These are phyloP conservation scores for Eucommia ulmoides DNA, from an alignment of 257 asterid genomes.

Conservation along the genomic window DNA sequence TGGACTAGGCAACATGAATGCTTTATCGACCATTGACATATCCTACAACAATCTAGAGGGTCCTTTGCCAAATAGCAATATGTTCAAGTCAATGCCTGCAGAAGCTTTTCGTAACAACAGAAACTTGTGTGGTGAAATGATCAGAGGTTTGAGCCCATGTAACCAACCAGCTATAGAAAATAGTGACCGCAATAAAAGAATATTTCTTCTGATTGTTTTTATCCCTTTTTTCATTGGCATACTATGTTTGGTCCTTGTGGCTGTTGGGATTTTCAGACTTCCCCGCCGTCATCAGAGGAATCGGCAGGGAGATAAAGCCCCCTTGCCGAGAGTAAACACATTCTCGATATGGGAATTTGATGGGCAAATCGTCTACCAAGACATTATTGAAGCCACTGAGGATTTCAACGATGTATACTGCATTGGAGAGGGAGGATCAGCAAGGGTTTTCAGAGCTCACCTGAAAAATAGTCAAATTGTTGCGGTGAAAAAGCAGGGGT, in stretches of 20 bases:
- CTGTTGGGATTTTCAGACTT: slow-evolving; percentile 2
- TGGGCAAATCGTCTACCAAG: slow-evolving; percentile 10
- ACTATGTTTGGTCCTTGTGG: slow-evolving; percentile 8
- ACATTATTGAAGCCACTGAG: not conserved
- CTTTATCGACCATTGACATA: slow-evolving; percentile 14
- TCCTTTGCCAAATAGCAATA: slow-evolving; percentile 19
- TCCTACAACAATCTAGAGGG: slow-evolving; percentile 32
- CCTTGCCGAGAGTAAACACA: not conserved
- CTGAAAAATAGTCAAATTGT: slow-evolving; percentile 16
- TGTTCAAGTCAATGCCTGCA: slow-evolving; percentile 16
- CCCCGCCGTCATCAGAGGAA: not conserved
- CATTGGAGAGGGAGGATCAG: slow-evolving; percentile 25
- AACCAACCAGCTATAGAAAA: too few species aligned
- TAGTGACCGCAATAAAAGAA: too few species aligned
- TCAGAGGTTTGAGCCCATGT: slow-evolving; percentile 20
- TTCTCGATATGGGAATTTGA: slow-evolving; percentile 15
- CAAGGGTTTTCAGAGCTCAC: slow-evolving; percentile 22
- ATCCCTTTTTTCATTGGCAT: slow-evolving; percentile 3
- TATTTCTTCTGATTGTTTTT: too few species aligned
- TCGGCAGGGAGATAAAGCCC: not conserved
- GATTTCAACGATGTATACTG: slow-evolving; percentile 5
- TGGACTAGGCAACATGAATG: slow-evolving; percentile 6
- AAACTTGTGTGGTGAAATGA: slow-evolving; percentile 12
- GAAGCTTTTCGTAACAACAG: slow-evolving; percentile 11
- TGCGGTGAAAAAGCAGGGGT: slow-evolving; percentile 19